Evolutionary conservation across 495 filamentous ascomycete genomes (phyloP), one percentile per base, ranked within the genome.

Genomic region (Penicillium desertorum): DNA sequence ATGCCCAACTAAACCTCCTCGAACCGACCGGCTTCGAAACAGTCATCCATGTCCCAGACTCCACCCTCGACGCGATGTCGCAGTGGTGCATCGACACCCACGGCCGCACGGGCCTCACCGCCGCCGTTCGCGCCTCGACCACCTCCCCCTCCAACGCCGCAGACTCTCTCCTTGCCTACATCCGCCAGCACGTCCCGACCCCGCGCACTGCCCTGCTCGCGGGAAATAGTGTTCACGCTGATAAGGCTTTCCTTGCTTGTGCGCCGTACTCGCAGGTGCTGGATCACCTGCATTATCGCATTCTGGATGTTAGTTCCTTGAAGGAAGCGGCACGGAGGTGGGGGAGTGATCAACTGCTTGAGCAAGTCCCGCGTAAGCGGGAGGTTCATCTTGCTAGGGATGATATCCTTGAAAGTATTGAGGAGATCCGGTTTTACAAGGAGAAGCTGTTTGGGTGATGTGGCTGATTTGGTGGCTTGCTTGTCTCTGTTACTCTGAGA

Each of bases 361-460:
- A 64, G 47, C 69, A 73, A 41, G 83, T 81, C 16, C 94, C 94
- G 3, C 65, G 62, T 50, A 98, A 98, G 75, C 81, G 81, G 59
- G 80, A 78, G 45, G 73, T 89, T 17, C 94, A 98, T 77, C 80
- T 93, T 71, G 94, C 94, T 0, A 81, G 83, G 58, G 84, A 87
- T 57, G 94, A 98, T 76, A 97, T 98, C 63, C 69, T 97, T 37
- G 94, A 98, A 72, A 96, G 92, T 70, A 96, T 98, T 60, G 86
- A 81, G 51, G 94, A 98, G 73, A 91, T 93, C 62, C 81, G 76
- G 57, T 96, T 88, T 69, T 98, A 95, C 71, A 84, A 63, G 51
- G 67, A 68, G 37, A 59, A 58, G 30, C 48, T 79, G 29, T 77
- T 79, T 66, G 56, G 56, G 45, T 48, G 45, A 48, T 48, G 27